phyloP scores from a whole-genome alignment of 225 moss, liverwort and hornwort genomes.

The Marchantia paleacea region DNA sequence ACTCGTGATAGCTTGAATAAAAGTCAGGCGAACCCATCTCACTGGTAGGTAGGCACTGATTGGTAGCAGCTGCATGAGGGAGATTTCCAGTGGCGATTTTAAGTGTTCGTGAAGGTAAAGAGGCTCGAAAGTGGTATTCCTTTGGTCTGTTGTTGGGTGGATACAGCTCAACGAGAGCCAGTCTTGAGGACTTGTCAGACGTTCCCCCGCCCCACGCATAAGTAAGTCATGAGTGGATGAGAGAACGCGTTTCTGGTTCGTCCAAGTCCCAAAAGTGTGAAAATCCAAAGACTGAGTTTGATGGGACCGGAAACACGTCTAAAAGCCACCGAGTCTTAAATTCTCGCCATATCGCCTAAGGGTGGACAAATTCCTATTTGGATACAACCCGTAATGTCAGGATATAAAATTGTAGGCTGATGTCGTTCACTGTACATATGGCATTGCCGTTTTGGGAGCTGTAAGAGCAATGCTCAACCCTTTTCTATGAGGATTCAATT shows the following conservation, averaged over 20 bases:
- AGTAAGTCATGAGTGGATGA: neutral
- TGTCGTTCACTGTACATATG: slow-evolving; percentile 2
- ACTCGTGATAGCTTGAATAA: no score
- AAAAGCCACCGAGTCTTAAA: neutral
- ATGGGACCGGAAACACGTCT: neutral
- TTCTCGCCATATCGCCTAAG: neutral
- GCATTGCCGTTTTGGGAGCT: neutral
- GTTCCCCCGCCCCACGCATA: no score
- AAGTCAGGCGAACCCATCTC: no score
- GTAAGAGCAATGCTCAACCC: neutral
- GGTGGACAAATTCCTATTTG: neutral
- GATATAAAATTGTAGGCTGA: neutral
- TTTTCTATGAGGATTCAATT: neutral
- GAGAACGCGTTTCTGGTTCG: neutral
- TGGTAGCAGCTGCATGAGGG: no score
- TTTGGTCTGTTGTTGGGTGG: no score
- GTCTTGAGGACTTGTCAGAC: no score
- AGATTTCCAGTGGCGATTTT: no score
- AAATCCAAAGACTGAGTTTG: neutral
- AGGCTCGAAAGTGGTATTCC: no score
- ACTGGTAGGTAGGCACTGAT: no score
- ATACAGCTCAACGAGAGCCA: no score
- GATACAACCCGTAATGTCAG: neutral
- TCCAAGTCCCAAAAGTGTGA: neutral
- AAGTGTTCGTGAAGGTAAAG: no score